Evolutionary conservation across 2,329 filamentous ascomycete species (phyloP).

Genomic region (Aspergillus thermomutatus): DNA sequence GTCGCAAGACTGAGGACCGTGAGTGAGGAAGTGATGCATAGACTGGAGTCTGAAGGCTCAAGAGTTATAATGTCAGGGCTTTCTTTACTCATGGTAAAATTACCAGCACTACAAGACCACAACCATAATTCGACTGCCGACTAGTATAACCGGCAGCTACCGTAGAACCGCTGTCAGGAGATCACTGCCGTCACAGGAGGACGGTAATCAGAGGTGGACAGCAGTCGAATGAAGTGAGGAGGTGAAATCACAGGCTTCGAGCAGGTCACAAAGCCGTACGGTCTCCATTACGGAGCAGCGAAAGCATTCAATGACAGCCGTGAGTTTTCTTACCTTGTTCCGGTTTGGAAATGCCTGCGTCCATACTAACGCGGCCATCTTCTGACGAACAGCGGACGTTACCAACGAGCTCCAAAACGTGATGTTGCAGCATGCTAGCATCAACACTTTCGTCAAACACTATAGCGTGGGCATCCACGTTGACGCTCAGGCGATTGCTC

Average conservation of each 20-base stretch:
- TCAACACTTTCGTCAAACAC: constrained; percentile 25
- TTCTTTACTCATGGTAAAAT: too few species aligned
- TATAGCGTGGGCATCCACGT: constrained; percentile 26
- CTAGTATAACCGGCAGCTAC: too few species aligned
- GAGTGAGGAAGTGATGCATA: too few species aligned
- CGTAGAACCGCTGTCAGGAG: too few species aligned
- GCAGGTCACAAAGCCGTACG: constrained; percentile 29
- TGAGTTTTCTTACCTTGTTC: constrained; percentile 18
- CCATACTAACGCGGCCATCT: not conserved
- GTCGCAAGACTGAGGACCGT: too few species aligned
- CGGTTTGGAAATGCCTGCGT: too few species aligned
- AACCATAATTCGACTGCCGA: too few species aligned
- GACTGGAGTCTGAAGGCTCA: too few species aligned
- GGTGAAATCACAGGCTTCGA: constrained; percentile 32
- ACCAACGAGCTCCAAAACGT: constrained; percentile 19
- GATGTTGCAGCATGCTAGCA: constrained; percentile 23
- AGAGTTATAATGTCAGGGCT: too few species aligned
- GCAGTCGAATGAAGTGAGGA: constrained; percentile 5
- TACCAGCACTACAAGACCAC: too few species aligned
- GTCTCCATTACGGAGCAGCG: constrained; percentile 28
- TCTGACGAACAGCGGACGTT: constrained; percentile 12
- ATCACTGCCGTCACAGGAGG: too few species aligned
- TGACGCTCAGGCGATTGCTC: constrained; percentile 23
- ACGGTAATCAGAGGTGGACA: too few species aligned
- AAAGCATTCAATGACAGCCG: constrained; percentile 36